Evolutionary conservation across 176 grass and related monocot species (phyloP).

Genomic region (Oryza glumipatula): DNA sequence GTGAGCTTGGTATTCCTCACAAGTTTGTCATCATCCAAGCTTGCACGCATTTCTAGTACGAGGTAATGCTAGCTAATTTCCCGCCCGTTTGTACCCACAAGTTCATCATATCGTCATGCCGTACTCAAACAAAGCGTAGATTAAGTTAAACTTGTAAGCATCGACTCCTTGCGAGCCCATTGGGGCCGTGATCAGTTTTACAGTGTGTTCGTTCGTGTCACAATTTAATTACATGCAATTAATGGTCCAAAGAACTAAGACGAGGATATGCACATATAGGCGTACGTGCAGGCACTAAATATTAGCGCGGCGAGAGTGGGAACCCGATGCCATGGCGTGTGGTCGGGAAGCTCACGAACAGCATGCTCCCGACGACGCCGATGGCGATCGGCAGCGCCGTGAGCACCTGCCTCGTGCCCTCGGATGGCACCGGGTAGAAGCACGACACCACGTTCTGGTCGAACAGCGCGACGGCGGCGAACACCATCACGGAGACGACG

Average conservation of each 20-base stretch:
- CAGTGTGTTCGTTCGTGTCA: not conserved
- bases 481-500: conserved; percentile 61
- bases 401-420: conserved; percentile 64
- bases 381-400: conserved; percentile 70
- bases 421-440: conserved; percentile 73
- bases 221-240: not conserved
- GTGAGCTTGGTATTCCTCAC: no score
- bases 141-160: not conserved
- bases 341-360: conserved; percentile 78
- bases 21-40: no score
- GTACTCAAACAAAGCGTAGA: not conserved
- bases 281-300: no score
- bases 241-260: not conserved
- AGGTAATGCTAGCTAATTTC: not conserved
- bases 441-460: conserved; percentile 81
- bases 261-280: not conserved
- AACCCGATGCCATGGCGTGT: conserved; percentile 88
- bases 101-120: no score
- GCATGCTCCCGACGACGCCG: conserved; percentile 70
- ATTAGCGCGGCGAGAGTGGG: conserved; percentile 58
- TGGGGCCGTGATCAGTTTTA: not conserved
- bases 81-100: no score
- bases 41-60: not conserved
- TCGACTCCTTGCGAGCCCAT: not conserved
- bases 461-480: conserved; percentile 74